phyloP scores from a whole-genome alignment of 1,284 basidiomycete genomes.

The Papiliotrema nemorosa region DNA sequence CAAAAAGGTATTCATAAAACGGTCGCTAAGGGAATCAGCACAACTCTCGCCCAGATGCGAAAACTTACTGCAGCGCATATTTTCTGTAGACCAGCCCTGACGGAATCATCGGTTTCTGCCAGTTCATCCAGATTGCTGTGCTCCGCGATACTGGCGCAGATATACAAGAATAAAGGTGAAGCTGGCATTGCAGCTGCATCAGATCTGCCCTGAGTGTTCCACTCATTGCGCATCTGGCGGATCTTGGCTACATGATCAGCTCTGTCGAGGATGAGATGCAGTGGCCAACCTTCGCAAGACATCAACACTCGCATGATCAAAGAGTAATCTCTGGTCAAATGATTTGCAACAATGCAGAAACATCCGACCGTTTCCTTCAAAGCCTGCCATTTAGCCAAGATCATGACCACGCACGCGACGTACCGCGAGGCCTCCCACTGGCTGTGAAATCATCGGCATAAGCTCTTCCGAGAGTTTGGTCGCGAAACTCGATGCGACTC shows the following conservation, averaged over 20 bases:
- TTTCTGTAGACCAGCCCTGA: slow-evolving; percentile 59
- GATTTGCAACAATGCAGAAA: slow-evolving; percentile 76
- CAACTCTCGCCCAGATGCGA: neutral
- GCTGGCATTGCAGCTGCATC: slow-evolving; percentile 10
- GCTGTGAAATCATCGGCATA: slow-evolving; percentile 83
- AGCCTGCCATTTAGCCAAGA: slow-evolving; percentile 53
- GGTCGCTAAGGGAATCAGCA: slow-evolving; percentile 35
- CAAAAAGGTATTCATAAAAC: slow-evolving; percentile 77
- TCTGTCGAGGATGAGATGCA: too few species aligned
- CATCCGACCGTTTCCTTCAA: slow-evolving; percentile 88
- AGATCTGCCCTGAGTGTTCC: slow-evolving; percentile 3
- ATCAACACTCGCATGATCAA: slow-evolving; percentile 72
- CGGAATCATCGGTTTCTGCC: slow-evolving; percentile 44
- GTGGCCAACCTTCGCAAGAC: slow-evolving; percentile 68
- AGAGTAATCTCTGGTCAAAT: slow-evolving; percentile 80
- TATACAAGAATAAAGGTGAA: slow-evolving; percentile 63
- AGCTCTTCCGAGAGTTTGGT: slow-evolving; percentile 74
- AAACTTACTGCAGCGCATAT: slow-evolving; percentile 57
- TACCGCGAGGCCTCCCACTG: slow-evolving; percentile 63
- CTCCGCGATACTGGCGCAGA: slow-evolving; percentile 79
- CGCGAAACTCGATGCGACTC: slow-evolving; percentile 79
- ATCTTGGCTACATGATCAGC: too few species aligned
- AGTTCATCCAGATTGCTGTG: slow-evolving; percentile 81
- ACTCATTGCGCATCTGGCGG: slow-evolving; percentile 14
- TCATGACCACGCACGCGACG: slow-evolving; percentile 20